Conservation (phyloP, 2,329 filamentous ascomycete genomes). For the Beauveria caledonica region DNA sequence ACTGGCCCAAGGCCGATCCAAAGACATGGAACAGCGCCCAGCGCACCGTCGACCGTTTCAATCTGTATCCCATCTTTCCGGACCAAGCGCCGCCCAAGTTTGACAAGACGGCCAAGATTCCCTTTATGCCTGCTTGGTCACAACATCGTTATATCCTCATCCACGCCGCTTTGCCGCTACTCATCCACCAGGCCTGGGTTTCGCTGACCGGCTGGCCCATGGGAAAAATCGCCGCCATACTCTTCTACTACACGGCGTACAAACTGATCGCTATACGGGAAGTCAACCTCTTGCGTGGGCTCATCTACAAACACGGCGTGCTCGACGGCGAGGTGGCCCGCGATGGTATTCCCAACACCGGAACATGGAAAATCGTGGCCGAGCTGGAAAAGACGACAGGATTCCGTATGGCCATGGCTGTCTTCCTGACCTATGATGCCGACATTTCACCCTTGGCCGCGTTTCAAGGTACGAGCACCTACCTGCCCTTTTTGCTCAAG, state of each 20-base stretch:
- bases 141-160: constrained; percentile 24
- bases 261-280: constrained; percentile 22
- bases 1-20: constrained; percentile 15
- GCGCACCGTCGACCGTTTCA: constrained; percentile 13
- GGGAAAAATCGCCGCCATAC: constrained; percentile 1
- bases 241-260: constrained; percentile 24
- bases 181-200: constrained; percentile 17
- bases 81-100: constrained; percentile 19
- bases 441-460: neutral
- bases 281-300: constrained; percentile 20
- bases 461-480: constrained; percentile 12
- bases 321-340: constrained; percentile 22
- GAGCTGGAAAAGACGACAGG: constrained; percentile 18
- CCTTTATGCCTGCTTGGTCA: constrained; percentile 20
- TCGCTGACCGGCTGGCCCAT: constrained; percentile 12
- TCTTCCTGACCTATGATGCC: constrained; percentile 19
- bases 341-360: constrained; percentile 26
- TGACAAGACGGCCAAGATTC: constrained; percentile 24
- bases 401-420: constrained; percentile 17
- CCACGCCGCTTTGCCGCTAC: constrained; percentile 19
- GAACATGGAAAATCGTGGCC: constrained; percentile 17
- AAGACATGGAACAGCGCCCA: constrained; percentile 15
- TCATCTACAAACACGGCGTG: constrained; percentile 24
- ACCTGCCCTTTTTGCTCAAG: constrained; percentile 23
- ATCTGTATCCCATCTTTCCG: constrained; percentile 14